phyloP scores from a whole-genome alignment of 2,329 filamentous ascomycete genomes.

The Aaosphaeria arxii region DNA sequence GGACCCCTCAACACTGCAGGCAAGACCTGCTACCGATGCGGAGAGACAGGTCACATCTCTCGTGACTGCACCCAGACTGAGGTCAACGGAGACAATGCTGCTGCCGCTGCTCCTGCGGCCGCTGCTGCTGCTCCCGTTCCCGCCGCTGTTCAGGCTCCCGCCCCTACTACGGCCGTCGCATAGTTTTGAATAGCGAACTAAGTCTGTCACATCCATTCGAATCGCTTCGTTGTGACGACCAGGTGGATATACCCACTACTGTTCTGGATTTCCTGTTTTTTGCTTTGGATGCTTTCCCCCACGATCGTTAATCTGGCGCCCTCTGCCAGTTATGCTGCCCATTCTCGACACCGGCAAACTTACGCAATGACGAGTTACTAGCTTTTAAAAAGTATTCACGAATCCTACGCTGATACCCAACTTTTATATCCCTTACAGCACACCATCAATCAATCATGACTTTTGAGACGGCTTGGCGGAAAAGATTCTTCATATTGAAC shows the following conservation, averaged over 20 bases:
- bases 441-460: conserved; percentile 31
- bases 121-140: conserved; percentile 42
- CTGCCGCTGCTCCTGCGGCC: conserved; percentile 31
- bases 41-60: conserved; percentile 92
- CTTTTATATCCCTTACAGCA: conserved; percentile 36
- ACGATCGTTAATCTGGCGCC: conserved; percentile 31
- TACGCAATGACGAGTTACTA: conserved; percentile 37
- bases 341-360: conserved; percentile 33
- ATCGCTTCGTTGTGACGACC: conserved; percentile 14
- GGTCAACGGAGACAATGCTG: conserved; percentile 42
- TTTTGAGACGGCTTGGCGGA: conserved; percentile 38
- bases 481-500: conserved; percentile 5
- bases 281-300: conserved; percentile 8
- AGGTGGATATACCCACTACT: conserved; percentile 7
- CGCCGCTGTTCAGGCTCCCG: conserved; percentile 36
- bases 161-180: conserved; percentile 41
- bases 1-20: conserved; percentile 92
- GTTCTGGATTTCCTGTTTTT: conserved; percentile 7
- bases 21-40: conserved; percentile 98
- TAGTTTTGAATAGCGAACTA: conserved; percentile 14
- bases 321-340: conserved; percentile 8
- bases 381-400: conserved; percentile 36
- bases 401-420: conserved; percentile 45
- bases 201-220: conserved; percentile 7
- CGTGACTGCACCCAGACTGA: conserved; percentile 85